Conservation (phyloP, 331 rosid species). For the Pyrus hybrid region DNA sequence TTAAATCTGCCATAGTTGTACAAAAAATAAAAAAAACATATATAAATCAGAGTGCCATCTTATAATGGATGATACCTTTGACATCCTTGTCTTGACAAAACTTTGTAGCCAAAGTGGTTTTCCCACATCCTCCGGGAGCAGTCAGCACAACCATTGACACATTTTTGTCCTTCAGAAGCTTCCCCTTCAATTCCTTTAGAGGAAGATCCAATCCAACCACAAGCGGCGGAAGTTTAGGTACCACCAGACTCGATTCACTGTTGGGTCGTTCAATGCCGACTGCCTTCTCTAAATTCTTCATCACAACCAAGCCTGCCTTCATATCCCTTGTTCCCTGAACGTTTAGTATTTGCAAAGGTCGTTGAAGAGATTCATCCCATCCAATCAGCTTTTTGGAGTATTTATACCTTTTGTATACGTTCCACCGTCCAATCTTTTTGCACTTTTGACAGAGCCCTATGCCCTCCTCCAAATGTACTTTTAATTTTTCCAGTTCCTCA, state of each 20-base stretch:
- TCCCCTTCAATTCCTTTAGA: slow-evolving; percentile 22
- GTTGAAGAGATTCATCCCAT: background rate
- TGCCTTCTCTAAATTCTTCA: background rate
- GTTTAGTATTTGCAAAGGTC: background rate
- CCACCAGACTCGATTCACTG: background rate
- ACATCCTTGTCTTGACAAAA: slow-evolving; percentile 20
- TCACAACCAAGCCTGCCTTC: background rate
- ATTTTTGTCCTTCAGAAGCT: slow-evolving; percentile 23
- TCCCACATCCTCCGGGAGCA: slow-evolving; percentile 63
- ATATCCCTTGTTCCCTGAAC: slow-evolving; percentile 1
- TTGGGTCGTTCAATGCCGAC: background rate
- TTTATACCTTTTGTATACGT: background rate
- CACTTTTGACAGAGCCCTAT: background rate
- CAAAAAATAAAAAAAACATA: background rate
- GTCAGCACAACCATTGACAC: slow-evolving; percentile 32
- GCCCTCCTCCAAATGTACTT: background rate
- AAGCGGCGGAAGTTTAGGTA: background rate
- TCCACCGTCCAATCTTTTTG: background rate
- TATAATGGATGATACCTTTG: slow-evolving; percentile 8
- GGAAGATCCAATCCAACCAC: slow-evolving; percentile 8
- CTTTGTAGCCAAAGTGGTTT: slow-evolving; percentile 25
- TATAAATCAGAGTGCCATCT: no score
- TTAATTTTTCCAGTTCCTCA: background rate
- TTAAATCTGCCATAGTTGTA: background rate
- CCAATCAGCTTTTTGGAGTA: background rate